Percentiles rank a stretch among this genome's conserved stretches.
phyloP scores from a whole-genome alignment of 495 filamentous ascomycete species.

The Annulohypoxylon stygium region DNA sequence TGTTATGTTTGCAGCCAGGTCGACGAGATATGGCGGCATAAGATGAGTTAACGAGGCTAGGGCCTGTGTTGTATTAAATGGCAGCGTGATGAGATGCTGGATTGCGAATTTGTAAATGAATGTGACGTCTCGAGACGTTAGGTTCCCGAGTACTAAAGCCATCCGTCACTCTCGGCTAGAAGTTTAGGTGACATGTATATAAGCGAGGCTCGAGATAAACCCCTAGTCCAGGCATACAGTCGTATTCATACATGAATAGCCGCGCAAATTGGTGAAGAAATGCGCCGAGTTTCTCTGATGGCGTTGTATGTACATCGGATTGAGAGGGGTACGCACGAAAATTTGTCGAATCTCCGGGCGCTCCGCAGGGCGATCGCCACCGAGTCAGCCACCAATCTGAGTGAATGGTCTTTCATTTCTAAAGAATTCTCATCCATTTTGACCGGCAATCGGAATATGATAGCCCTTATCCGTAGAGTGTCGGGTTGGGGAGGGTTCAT shows the following conservation, averaged over 20 bases:
- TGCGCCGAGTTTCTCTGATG: not conserved
- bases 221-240: not conserved
- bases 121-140: not conserved
- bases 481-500: not conserved
- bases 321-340: not conserved
- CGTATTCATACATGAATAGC: not conserved
- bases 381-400: not conserved
- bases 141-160: not conserved
- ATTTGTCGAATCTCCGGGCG: not conserved
- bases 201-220: not conserved
- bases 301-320: not conserved
- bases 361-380: not conserved
- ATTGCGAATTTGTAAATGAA: not conserved
- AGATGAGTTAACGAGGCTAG: not conserved
- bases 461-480: not conserved
- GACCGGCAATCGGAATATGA: not conserved
- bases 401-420: not conserved
- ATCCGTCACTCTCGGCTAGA: not conserved
- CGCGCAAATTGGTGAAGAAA: not conserved
- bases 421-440: not conserved
- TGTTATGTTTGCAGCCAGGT: not conserved
- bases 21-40: not conserved
- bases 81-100: not conserved
- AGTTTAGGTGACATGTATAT: not conserved
- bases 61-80: not conserved